These are phyloP conservation scores for Chaetomium strumarium DNA, from an alignment of 2,329 filamentous ascomycete genomes.

Conservation along the genomic window DNA sequence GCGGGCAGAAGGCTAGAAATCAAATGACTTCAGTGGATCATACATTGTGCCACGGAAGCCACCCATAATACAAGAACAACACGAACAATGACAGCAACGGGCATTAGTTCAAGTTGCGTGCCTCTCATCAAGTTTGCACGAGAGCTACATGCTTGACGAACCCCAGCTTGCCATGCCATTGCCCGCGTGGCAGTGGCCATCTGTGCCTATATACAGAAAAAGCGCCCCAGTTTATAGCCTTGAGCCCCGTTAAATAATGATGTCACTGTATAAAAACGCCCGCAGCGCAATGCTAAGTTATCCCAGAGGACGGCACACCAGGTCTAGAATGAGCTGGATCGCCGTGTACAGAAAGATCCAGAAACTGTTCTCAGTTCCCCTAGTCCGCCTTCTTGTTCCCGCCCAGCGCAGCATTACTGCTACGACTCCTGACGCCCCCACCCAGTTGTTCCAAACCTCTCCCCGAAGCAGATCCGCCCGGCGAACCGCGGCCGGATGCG, in stretches of 20 bases:
- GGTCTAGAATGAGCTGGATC: background rate
- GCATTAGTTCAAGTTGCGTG: background rate
- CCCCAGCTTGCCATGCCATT: background rate
- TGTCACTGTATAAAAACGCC: conserved; percentile 13
- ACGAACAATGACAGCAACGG: no score
- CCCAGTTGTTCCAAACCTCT: conserved; percentile 35
- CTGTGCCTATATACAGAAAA: conserved; percentile 12
- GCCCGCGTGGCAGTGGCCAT: background rate
- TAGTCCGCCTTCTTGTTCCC: conserved; percentile 43
- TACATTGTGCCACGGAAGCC: no score
- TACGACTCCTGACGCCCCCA: conserved; percentile 29
- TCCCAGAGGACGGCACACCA: conserved; percentile 2
- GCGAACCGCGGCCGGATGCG: background rate
- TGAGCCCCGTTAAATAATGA: background rate
- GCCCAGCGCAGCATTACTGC: conserved; percentile 27
- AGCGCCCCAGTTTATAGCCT: background rate
- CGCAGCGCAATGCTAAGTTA: conserved; percentile 20
- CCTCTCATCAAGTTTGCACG: background rate
- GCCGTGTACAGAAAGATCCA: background rate
- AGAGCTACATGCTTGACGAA: background rate
- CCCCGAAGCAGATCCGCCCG: conserved; percentile 32
- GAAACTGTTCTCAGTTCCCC: background rate
- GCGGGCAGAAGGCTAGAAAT: no score
- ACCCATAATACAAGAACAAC: no score
- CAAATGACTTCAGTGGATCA: no score